phyloP scores from a whole-genome alignment of 164 flowering plant species.

The Nymphaea colorata region DNA sequence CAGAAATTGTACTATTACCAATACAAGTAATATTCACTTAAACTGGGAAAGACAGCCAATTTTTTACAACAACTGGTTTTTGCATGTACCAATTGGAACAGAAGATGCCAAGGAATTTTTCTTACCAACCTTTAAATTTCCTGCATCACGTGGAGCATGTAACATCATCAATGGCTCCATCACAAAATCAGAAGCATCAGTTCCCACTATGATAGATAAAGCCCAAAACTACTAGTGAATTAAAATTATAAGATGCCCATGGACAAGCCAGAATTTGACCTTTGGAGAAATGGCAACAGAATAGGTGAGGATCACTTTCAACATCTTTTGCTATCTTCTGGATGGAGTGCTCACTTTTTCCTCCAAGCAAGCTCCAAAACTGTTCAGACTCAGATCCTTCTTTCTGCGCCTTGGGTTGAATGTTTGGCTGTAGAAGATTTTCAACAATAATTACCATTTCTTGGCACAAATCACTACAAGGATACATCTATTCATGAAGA shows the following conservation, averaged over 20 bases:
- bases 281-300: constrained; percentile 62
- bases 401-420: constrained; percentile 66
- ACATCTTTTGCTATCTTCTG: constrained; percentile 63
- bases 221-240: too few species aligned
- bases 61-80: neutral
- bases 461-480: neutral
- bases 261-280: constrained; percentile 24
- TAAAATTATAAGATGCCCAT: neutral
- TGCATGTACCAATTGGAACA: neutral
- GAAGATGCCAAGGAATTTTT: neutral
- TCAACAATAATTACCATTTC: neutral
- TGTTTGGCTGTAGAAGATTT: constrained; percentile 59
- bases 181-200: neutral
- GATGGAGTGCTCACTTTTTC: constrained; percentile 74
- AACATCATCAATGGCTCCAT: neutral
- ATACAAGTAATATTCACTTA: neutral
- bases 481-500: neutral
- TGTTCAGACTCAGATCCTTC: constrained; percentile 88
- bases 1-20: neutral
- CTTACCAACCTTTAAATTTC: constrained; percentile 66
- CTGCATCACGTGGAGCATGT: constrained; percentile 27
- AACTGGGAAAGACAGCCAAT: neutral
- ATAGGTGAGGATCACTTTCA: constrained; percentile 89
- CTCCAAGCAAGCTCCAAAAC: constrained; percentile 91
- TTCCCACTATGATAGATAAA: neutral